Evolutionary conservation across 1,139 yeast species (phyloP), one percentile per base, ranked within the genome.

Genomic region (Taphrina communis): DNA sequence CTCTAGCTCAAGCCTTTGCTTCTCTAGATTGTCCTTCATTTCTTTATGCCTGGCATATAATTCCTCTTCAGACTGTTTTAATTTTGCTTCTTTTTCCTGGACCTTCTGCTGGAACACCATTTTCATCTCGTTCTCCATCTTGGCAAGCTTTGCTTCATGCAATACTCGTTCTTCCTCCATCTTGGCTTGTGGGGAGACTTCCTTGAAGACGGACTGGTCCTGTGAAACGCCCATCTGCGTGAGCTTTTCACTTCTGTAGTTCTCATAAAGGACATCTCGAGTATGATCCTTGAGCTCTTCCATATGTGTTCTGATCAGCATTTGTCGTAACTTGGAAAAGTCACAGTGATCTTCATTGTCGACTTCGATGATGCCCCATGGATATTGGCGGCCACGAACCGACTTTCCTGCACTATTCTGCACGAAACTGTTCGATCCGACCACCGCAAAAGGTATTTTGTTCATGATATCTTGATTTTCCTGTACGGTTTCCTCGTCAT

Each of bases 281-380:
- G 99, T 95, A 73, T 86, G 83, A 78, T 94, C 99, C 77, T 93
- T 89, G 76, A 95, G 85, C 78, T 94, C 99, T 80, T 93, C 98
- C 84, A 95, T 83, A 79, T 89, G 94, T 21, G 72, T 70, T 17
- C 70, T 70, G 73, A 95, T 85, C 77, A 95, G 85, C 77, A 95
- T 83, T 79, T 94, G 96, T 76, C 97, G 90, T 77, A 95, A 86
- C 79, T 88, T 88, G 75, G 89, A 87, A 78, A 95, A 95, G 80
- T 95, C 99, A 78, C 94, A 90, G 78, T 95, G 98, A 67, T 87
- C 86, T 80, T 91, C 96, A 78, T 94, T 94, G 78, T 93, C 98
- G 73, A 95, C 96, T 80, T 94, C 98, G 76, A 94, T 89, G 35
- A 89, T 83, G 73, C 99, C 99, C 99, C 99, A 95, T 72, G 99